Conservation (phyloP, 1,139 yeast species). For the Taphrina deformans region DNA sequence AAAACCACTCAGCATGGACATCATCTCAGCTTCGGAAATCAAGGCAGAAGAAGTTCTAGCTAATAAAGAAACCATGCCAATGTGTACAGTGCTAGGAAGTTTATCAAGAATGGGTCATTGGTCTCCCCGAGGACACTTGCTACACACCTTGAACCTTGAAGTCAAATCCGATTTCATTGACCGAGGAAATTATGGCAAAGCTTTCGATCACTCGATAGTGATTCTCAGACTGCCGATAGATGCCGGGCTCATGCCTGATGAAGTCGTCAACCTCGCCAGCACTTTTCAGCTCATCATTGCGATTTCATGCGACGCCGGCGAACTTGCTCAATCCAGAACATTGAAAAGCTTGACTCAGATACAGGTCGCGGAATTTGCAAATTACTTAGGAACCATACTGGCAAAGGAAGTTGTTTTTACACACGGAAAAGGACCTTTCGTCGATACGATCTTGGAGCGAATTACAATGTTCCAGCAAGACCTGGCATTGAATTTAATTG, state of each 20-base stretch:
- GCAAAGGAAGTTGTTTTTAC: background rate
- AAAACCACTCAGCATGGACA: background rate
- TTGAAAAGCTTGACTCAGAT: background rate
- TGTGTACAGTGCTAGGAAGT: background rate
- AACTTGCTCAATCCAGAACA: background rate
- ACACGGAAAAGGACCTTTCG: background rate
- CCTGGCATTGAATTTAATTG: background rate
- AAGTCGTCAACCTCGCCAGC: background rate
- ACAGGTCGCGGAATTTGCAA: background rate
- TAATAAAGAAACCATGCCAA: background rate
- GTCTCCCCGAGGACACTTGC: background rate
- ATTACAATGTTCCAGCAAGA: background rate
- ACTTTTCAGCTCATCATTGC: background rate
- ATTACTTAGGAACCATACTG: background rate
- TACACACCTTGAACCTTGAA: background rate
- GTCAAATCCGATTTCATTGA: background rate
- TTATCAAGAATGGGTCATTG: background rate
- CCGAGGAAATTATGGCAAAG: background rate
- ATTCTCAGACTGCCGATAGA: background rate
- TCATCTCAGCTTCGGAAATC: background rate
- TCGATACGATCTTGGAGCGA: background rate
- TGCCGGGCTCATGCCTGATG: background rate
- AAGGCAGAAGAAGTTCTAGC: background rate
- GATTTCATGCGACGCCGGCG: background rate
- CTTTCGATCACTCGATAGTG: constrained; percentile 1